Evolutionary conservation across 2,329 filamentous ascomycete species (phyloP), one percentile per base, ranked within the genome.

Genomic region (Albifimbria verrucaria): DNA sequence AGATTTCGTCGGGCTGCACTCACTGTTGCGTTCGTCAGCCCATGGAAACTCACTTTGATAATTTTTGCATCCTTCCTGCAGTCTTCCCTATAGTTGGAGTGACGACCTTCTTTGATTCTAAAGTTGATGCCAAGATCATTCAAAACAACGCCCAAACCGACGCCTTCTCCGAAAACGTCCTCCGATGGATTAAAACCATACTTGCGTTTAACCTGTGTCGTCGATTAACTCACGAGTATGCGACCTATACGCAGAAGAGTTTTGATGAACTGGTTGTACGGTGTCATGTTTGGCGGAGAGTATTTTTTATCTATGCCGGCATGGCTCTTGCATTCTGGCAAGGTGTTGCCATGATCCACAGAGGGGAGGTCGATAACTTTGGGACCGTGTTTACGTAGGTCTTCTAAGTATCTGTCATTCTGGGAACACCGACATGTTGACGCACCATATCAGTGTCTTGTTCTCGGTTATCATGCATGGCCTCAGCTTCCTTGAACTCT

Each of bases 281-380:
- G 66, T 3, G 47, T 68, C 6, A 56, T 74, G 26, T 72, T 72
- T 51, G 64, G 63, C 1, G 57, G 55, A 2, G 66, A 72, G 52
- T 74, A 71, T 53, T 67, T 65, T 45, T 72, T 49, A 68, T 74
- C 41, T 74, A 70, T 41, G 57, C 65, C 1, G 72, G 70, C 15
- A 71, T 71, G 43, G 69, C 64, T 2, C 59, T 76, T 5, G 67
- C 67, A 2, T 76, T 75, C 45, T 76, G 72, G 72, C 72, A 75
- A 51, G 73, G 71, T 1, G 61, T 74, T 28, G 58, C 58, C 17
- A 68, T 75, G 62, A 57, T 68, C 22, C 55, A 61, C 7, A 54
- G 60, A 0, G 69, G 69, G 5, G 68, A 73, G 48, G 66, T 76
- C 15, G 41, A 56, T 4, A 56, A 65, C 2, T 59, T 65, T 6